Base-by-base conservation (phyloP, 2,329 filamentous ascomycete genomes). In the Myriosclerotinia duriaeana region DNA sequence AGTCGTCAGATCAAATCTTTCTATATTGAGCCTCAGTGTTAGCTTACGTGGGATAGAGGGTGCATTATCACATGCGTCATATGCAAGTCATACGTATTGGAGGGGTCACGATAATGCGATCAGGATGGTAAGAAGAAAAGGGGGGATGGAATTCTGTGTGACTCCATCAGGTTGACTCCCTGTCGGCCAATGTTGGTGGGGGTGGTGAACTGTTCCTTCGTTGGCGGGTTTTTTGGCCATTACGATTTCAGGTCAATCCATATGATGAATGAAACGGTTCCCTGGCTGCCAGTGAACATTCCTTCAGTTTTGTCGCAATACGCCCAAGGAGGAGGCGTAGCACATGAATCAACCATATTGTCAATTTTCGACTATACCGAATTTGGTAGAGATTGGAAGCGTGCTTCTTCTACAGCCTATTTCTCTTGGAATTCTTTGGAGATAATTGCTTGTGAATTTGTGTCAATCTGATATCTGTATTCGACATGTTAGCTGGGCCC, bases 381-480 rank as follows among this genome's bases (percentile, higher is more conserved):
- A 61, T 40, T 61, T 38, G 26, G 30, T 50, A 50, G 26, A 12
- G 34, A 26, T 38, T 22, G 44, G 26, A 50, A 26, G 15, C 6
- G 11, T 61, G 58, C 34, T 30, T 38, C 15, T 17, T 36, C 12
- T 22, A 22, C 46, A 22, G 48, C 42, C 42, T 60, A 4, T 44
- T 36, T n/a, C 20, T 36, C 42, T 11, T 36, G 17, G 12, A 34
- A 60, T 50, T 26, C 34, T 34, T 5, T 26, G n/a, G 8, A 26
- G 12, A 11, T 9, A 12, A 40, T 60, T 38, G 34, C 30, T 50
- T 38, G 34, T 50, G 30, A 38, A 61, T 52, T 26, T 8, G 14
- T 50, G n/a, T 60, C 44, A 50, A 60, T 60, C 30, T 38, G 44
- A 50, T 50, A 38, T 61, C 58, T 61, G 50, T 50, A 38, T 50